Percentiles rank a stretch among this genome's conserved stretches.
These are phyloP conservation scores for Lepidium sativum DNA, from an alignment of 345 rosid genomes.

Conservation along the genomic window DNA sequence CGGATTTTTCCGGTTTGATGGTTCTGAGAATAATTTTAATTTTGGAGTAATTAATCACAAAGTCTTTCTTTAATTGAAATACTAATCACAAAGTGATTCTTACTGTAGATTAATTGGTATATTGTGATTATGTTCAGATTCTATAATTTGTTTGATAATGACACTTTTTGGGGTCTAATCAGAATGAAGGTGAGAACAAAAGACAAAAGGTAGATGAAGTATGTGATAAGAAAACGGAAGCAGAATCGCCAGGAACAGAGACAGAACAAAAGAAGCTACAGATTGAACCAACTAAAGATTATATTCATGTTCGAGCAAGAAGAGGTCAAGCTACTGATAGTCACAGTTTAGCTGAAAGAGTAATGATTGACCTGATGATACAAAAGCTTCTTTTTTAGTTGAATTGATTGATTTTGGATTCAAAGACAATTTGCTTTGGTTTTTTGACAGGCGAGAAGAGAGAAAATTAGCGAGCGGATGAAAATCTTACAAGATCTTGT, in stretches of 20 bases:
- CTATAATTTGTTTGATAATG: neutral
- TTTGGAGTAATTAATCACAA: neutral
- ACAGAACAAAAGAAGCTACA: slow-evolving; percentile 42
- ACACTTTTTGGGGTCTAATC: neutral
- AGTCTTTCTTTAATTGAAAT: neutral
- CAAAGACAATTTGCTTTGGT: neutral
- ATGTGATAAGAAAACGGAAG: slow-evolving; percentile 34
- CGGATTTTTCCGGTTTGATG: neutral
- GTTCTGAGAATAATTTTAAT: neutral
- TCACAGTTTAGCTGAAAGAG: slow-evolving; percentile 95
- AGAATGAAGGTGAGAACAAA: slow-evolving; percentile 46
- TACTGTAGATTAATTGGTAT: neutral
- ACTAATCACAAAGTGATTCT: neutral
- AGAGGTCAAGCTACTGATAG: slow-evolving; percentile 97
- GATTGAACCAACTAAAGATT: slow-evolving; percentile 60
- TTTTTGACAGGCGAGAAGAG: slow-evolving; percentile 76
- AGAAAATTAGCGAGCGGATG: slow-evolving; percentile 90
- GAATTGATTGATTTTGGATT: neutral
- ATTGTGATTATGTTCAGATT: neutral
- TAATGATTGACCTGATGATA: slow-evolving; percentile 33
- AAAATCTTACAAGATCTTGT: slow-evolving; percentile 88
- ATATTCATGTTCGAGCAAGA: slow-evolving; percentile 90
- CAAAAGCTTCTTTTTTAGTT: neutral
- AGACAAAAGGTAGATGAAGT: slow-evolving; percentile 41
- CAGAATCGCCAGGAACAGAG: slow-evolving; percentile 43